Conservation (phyloP, 176 grass and related monocot species). For the Themeda triandra region DNA sequence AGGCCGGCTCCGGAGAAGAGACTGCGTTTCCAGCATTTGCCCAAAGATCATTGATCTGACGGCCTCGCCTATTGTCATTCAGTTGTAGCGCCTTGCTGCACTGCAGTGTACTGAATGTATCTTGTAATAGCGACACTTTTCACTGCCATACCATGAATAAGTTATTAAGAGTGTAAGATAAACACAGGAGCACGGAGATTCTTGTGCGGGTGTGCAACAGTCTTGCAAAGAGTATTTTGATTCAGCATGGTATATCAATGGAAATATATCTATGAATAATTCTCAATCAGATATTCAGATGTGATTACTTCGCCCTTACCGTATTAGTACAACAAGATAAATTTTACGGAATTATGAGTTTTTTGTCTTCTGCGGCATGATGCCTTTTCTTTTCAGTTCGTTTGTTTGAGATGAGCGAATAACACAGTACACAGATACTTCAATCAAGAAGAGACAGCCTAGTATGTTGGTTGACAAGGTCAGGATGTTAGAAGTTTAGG, state of each 20-base stretch:
- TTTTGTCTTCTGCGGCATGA: not conserved
- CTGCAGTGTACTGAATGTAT: not conserved
- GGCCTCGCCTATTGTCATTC: conserved; percentile 59
- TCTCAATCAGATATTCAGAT: too few relatives aligned
- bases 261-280: not conserved
- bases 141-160: not conserved
- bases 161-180: not conserved
- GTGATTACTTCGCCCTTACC: too few relatives aligned
- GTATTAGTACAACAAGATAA: too few relatives aligned
- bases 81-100: conserved; percentile 36
- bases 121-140: not conserved
- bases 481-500: too few relatives aligned
- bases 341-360: too few relatives aligned
- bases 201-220: too few relatives aligned
- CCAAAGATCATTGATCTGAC: conserved; percentile 73
- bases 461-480: too few relatives aligned
- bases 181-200: not conserved
- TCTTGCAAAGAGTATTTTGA: too few relatives aligned
- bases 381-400: not conserved
- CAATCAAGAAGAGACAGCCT: not conserved
- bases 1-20: conserved; percentile 20
- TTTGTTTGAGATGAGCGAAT: not conserved
- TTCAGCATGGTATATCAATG: not conserved
- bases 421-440: not conserved
- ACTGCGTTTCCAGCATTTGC: not conserved